These are phyloP conservation scores for Roridomyces roridus DNA, from an alignment of 768 basidiomycete species.

Conservation along the genomic window DNA sequence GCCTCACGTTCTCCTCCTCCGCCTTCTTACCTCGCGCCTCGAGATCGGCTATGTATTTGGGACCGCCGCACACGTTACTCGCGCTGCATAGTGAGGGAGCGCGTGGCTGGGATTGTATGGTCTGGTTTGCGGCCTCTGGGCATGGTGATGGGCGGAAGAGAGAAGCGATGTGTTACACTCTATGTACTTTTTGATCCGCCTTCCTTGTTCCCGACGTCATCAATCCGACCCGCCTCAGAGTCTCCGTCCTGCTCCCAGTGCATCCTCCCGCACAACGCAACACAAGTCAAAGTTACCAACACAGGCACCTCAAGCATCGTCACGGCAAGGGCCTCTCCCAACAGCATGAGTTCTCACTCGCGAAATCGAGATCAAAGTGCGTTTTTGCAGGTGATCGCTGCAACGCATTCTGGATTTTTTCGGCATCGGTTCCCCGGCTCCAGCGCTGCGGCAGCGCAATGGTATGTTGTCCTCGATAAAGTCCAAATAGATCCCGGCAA, in stretches of 20 bases:
- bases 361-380: slow-evolving; percentile 16
- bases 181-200: neutral
- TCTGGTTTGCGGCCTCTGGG: slow-evolving; percentile 11
- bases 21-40: slow-evolving; percentile 2
- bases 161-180: neutral
- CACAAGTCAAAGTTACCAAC: slow-evolving; percentile 54
- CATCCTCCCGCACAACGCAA: slow-evolving; percentile 5
- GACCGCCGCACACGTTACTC: slow-evolving; percentile 5
- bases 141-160: neutral
- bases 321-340: slow-evolving; percentile 81
- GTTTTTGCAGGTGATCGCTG: no score
- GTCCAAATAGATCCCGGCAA: no score
- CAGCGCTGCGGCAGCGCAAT: no score
- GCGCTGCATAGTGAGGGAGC: neutral
- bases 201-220: no score
- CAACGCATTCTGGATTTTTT: no score
- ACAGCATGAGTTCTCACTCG: slow-evolving; percentile 78
- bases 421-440: no score
- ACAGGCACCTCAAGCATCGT: slow-evolving; percentile 88
- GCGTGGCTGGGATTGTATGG: neutral
- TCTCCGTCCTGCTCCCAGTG: neutral
- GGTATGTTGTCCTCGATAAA: no score
- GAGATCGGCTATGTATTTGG: slow-evolving; percentile 1
- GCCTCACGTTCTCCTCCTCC: slow-evolving; percentile 2
- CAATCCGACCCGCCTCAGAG: no score